Evolutionary conservation across 345 rosid species (phyloP).

Genomic region (Rhodamnia argentea): DNA sequence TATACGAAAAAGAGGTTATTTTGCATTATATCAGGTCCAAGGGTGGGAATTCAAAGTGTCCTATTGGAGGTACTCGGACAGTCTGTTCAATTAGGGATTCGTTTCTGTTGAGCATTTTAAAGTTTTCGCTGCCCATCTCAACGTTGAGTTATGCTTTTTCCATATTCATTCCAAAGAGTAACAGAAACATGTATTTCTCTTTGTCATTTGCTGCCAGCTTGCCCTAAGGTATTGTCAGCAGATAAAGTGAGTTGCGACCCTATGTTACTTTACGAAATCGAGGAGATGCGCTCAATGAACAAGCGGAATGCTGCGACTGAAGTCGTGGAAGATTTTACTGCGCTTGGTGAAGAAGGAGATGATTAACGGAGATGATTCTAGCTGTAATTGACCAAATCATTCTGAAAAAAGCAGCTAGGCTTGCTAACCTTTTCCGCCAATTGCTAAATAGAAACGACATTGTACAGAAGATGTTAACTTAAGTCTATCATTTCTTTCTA

Average conservation of each 20-base stretch:
- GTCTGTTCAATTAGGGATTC: neutral
- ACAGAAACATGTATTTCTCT: neutral
- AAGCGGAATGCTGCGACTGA: slow-evolving; percentile 28
- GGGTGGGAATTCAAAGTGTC: slow-evolving; percentile 35
- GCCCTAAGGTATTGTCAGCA: slow-evolving; percentile 45
- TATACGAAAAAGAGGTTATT: slow-evolving; percentile 56
- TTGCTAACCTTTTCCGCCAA: neutral
- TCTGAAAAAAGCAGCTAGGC: neutral
- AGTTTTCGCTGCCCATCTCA: neutral
- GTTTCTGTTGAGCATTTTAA: neutral
- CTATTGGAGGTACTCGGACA: slow-evolving; percentile 50
- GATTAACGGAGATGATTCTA: neutral
- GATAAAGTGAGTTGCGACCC: slow-evolving; percentile 48
- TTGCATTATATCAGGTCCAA: slow-evolving; percentile 30
- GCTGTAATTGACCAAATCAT: neutral
- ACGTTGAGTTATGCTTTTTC: neutral
- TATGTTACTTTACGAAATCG: slow-evolving; percentile 52
- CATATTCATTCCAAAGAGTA: neutral
- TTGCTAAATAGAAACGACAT: neutral
- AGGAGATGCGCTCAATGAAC: slow-evolving; percentile 51
- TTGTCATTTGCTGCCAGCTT: slow-evolving; percentile 26
- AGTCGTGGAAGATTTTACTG: slow-evolving; percentile 75
- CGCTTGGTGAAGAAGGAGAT: slow-evolving; percentile 9
- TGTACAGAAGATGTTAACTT: neutral
- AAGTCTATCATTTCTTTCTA: neutral